Evolutionary conservation across 257 asterid species (phyloP).

Genomic region (Vinca minor): DNA sequence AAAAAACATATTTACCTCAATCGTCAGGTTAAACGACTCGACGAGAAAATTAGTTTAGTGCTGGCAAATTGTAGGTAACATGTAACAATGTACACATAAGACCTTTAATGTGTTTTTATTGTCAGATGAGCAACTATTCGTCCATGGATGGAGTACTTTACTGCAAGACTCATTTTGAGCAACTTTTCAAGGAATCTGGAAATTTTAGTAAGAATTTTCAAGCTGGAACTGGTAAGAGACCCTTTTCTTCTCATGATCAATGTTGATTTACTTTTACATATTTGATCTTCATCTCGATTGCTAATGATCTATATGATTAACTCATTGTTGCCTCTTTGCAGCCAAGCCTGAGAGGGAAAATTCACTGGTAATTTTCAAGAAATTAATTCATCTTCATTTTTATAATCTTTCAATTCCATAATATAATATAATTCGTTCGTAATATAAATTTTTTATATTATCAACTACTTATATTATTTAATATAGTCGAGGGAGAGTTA

Average conservation of each 20-base stretch:
- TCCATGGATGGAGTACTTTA: slow-evolving; percentile 54
- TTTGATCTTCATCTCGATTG: not conserved
- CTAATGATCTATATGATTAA: not conserved
- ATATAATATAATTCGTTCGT: too few species aligned
- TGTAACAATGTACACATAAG: too few species aligned
- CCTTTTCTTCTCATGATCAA: not conserved
- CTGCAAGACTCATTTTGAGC: slow-evolving; percentile 51
- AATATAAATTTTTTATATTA: too few species aligned
- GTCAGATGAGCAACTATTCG: slow-evolving; percentile 49
- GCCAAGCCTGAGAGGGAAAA: slow-evolving; percentile 33
- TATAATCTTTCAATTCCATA: too few species aligned
- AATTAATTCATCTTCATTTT: too few species aligned
- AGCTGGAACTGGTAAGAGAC: slow-evolving; percentile 27
- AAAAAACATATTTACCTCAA: too few species aligned
- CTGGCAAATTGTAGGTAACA: too few species aligned
- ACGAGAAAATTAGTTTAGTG: too few species aligned
- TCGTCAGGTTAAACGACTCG: too few species aligned
- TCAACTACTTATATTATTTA: too few species aligned
- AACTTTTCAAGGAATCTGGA: slow-evolving; percentile 48
- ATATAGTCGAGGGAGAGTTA: too few species aligned
- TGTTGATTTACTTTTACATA: not conserved
- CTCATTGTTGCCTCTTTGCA: not conserved
- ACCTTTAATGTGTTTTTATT: not conserved
- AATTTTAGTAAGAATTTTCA: slow-evolving; percentile 48
- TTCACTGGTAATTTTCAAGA: slow-evolving; percentile 25